phyloP scores from a whole-genome alignment of 83 land plant genomes.

The Diphasiastrum complanatum region DNA sequence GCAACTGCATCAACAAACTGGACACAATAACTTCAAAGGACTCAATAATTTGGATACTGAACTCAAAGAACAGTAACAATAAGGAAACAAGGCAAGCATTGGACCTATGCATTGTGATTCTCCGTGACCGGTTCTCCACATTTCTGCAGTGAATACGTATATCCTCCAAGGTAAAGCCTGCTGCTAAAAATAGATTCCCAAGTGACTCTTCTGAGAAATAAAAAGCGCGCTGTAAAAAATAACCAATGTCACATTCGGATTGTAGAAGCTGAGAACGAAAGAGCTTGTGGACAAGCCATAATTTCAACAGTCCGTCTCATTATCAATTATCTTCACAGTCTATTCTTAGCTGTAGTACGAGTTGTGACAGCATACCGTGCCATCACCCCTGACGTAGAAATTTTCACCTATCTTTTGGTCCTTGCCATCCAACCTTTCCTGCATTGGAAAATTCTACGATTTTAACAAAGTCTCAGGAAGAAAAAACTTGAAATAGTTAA shows the following conservation, averaged over 20 bases:
- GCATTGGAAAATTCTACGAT: constrained; percentile 1
- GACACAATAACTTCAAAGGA: constrained; percentile 3
- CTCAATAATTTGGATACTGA: background rate
- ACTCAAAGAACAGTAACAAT: background rate
- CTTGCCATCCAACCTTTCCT: constrained; percentile 79
- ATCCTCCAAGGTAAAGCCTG: constrained; percentile 56
- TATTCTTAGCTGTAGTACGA: constrained; percentile 14
- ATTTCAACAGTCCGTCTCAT: background rate
- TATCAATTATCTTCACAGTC: background rate
- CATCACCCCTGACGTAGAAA: constrained; percentile 96
- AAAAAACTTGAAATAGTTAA: too few species aligned
- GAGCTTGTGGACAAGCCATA: background rate
- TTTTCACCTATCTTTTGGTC: constrained; percentile 91
- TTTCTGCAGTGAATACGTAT: constrained; percentile 57
- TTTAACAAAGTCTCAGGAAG: too few species aligned
- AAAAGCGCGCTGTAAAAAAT: constrained; percentile 68
- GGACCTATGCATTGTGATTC: constrained; percentile 80
- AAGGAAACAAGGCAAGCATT: background rate
- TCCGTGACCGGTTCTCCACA: constrained; percentile 82
- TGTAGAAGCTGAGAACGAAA: too few species aligned
- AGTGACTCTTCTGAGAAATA: constrained; percentile 79
- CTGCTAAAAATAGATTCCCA: constrained; percentile 40
- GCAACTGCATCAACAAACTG: background rate
- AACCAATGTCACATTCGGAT: background rate
- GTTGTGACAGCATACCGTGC: constrained; percentile 61